Evolutionary conservation across 2,329 filamentous ascomycete species (phyloP).

Genomic region (Fusarium tanahbumbuense): DNA sequence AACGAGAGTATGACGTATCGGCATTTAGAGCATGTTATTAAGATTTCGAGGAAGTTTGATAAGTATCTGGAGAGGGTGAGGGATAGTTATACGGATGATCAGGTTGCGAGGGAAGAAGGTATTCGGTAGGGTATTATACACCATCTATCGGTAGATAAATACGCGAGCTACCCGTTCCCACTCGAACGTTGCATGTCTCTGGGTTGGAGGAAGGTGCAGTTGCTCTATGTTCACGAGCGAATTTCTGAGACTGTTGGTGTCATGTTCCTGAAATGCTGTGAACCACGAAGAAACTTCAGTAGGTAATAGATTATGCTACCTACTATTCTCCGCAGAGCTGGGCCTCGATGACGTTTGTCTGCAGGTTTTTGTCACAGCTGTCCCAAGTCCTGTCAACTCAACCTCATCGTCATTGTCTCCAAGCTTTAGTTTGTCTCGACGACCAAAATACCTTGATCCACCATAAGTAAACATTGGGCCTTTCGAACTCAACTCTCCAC

Average conservation of each 20-base stretch:
- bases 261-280: too few relatives aligned
- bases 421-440: constrained; percentile 4
- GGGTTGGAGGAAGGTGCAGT: too few relatives aligned
- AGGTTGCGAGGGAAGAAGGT: background rate
- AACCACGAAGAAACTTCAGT: too few relatives aligned
- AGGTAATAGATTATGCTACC: background rate
- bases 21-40: constrained; percentile 15
- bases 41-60: constrained; percentile 13
- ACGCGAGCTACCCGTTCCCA: too few relatives aligned
- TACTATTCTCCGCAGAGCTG: background rate
- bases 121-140: too few relatives aligned
- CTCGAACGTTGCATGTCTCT: too few relatives aligned
- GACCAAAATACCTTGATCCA: constrained; percentile 11
- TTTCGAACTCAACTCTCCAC: background rate
- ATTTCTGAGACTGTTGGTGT: too few relatives aligned
- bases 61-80: constrained; percentile 10
- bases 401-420: constrained; percentile 13
- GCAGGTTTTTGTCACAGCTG: background rate
- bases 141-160: too few relatives aligned
- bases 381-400: background rate
- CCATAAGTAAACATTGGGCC: constrained; percentile 12
- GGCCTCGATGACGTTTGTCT: background rate
- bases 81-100: constrained; percentile 1
- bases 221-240: too few relatives aligned
- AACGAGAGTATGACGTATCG: background rate